These are phyloP conservation scores for Filobasidium wieringae DNA, from an alignment of 768 basidiomycete genomes.

Conservation along the genomic window DNA sequence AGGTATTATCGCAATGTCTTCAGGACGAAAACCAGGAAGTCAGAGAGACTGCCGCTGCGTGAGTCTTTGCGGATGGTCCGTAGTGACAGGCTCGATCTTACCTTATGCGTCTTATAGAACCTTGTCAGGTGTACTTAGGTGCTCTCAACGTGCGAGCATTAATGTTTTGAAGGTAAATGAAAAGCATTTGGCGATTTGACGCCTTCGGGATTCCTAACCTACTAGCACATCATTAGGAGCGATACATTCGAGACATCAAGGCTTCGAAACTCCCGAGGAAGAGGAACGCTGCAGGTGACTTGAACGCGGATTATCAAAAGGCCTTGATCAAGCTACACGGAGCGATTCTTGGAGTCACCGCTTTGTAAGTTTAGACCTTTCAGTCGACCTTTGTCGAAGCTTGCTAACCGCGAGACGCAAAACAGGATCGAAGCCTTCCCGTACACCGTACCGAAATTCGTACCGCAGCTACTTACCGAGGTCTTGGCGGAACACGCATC, in stretches of 20 bases:
- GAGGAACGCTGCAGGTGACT: constrained; percentile 41
- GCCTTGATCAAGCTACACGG: constrained; percentile 66
- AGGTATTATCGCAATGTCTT: constrained; percentile 72
- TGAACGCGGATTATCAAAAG: constrained; percentile 60
- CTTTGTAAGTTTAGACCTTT: constrained; percentile 43
- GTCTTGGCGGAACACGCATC: constrained; percentile 72
- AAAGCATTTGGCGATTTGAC: not conserved
- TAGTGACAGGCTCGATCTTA: not conserved
- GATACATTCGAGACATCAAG: constrained; percentile 60
- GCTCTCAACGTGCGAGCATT: constrained; percentile 79
- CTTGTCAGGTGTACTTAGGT: constrained; percentile 72
- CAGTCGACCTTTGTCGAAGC: not conserved
- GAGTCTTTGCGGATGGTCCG: constrained; percentile 7
- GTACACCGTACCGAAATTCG: constrained; percentile 89
- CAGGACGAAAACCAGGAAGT: constrained; percentile 87
- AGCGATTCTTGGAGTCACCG: constrained; percentile 85
- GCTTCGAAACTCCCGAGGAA: constrained; percentile 57
- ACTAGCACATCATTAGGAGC: constrained; percentile 47
- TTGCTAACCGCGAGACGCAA: not conserved
- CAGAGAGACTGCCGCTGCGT: constrained; percentile 74
- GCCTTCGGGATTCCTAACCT: not conserved
- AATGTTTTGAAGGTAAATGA: constrained; percentile 59
- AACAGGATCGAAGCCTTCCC: constrained; percentile 72
- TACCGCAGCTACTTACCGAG: constrained; percentile 63
- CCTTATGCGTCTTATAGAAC: constrained; percentile 37